Evolutionary conservation across 2,329 filamentous ascomycete species (phyloP), one percentile per base, ranked within the genome.

Genomic region (Ascochyta pisi): DNA sequence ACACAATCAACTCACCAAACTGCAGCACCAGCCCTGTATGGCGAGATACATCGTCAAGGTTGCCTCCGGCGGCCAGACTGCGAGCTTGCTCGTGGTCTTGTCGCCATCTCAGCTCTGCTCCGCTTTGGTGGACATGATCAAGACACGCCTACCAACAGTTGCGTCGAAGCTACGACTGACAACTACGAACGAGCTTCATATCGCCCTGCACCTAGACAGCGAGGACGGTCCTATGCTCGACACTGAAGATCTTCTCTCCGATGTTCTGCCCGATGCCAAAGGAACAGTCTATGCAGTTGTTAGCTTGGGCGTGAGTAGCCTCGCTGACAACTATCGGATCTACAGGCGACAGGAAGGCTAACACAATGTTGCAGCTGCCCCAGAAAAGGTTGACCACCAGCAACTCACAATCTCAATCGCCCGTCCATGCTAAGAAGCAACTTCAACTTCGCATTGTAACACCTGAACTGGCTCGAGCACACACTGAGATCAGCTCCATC

Each of bases 401-500:
- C 39, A 26, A 9, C 23, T n/a, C 13, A 27, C 35, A 38, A 4
- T 10, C 16, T 23, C 16, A 38, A 8, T 16, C 35, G 35, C 16
- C 19, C 9, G 16, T 5, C 13, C 10, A 27, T 15, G 6, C 3
- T 13, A 8, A n/a, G 16, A 29, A 42, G 22, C 23, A 27, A 29
- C 13, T 73, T 13, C 13, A 42, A 8, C 29, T 73, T n/a, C 67
- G 69, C 6, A 57, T 73, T 47, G 63, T 71, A 34, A 74, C 69
- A 4, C 65, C 68, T 6, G 61, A 58, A 10, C 46, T 57, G 6
- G 65, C 68, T 10, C 55, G 50, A 19, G 42, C 49, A 15, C 31
- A 49, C 22, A 37, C 60, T 55, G 49, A 59, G 54, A 26, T 62
- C 41, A 52, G 49, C 3, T 23, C 37, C 3, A 54, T 57, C 13